Evolutionary conservation across 495 filamentous ascomycete species (phyloP).

Genomic region (Talaromyces proteolyticus): DNA sequence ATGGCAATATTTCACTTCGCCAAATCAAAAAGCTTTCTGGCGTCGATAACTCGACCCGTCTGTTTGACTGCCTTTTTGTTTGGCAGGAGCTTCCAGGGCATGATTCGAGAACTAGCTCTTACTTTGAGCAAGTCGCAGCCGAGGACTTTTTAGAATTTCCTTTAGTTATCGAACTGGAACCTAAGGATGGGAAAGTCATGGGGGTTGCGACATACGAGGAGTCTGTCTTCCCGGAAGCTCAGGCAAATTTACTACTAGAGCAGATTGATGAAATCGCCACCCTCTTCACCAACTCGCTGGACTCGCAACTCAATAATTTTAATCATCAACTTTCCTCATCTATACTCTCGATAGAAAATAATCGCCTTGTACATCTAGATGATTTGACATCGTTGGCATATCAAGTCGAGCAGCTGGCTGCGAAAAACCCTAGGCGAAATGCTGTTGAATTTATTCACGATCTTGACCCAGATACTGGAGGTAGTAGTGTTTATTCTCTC

Average conservation of each 20-base stretch:
- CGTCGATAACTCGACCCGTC: conserved; percentile 32
- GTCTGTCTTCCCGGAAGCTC: conserved; percentile 37
- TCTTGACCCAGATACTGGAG: conserved; percentile 20
- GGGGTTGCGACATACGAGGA: conserved; percentile 47
- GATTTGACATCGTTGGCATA: conserved; percentile 31
- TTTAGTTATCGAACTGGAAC: conserved; percentile 66
- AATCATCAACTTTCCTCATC: conserved; percentile 21
- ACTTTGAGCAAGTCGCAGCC: conserved; percentile 44
- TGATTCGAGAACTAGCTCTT: conserved; percentile 13
- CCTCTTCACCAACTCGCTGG: conserved; percentile 34
- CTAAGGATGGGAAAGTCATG: conserved; percentile 29
- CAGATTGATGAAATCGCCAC: conserved; percentile 50
- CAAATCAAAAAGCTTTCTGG: conserved; percentile 58
- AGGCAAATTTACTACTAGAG: conserved; percentile 46
- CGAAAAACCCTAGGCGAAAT: conserved; percentile 36
- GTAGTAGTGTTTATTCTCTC: conserved; percentile 29
- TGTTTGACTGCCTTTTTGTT: conserved; percentile 69
- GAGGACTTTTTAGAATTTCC: conserved; percentile 68
- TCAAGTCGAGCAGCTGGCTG: conserved; percentile 47
- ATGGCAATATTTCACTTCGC: conserved; percentile 52
- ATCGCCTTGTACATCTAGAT: conserved; percentile 10
- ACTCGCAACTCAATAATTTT: conserved; percentile 26
- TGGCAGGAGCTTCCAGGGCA: conserved; percentile 66
- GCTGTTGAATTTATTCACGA: conserved; percentile 55
- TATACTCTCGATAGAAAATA: conserved; percentile 52